phyloP scores from a whole-genome alignment of 23 red algal genomes.

The Gracilaria domingensis region DNA sequence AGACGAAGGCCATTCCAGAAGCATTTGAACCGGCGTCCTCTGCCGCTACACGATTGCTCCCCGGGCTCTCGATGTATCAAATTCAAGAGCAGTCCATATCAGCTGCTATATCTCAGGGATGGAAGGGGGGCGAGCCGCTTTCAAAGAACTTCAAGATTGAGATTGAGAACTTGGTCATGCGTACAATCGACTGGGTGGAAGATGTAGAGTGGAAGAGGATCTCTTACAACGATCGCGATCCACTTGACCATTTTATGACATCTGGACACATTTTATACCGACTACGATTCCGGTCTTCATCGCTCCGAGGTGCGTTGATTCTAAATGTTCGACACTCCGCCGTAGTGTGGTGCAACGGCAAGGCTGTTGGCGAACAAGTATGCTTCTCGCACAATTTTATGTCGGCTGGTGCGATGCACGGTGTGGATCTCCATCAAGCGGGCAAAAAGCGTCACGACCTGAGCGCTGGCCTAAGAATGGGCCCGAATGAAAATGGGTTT shows the following conservation, averaged over 20 bases:
- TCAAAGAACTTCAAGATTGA: slow-evolving; percentile 52
- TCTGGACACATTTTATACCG: slow-evolving; percentile 81
- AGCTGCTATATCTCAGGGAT: slow-evolving; percentile 21
- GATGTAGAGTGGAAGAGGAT: slow-evolving; percentile 87
- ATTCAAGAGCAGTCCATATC: slow-evolving; percentile 22
- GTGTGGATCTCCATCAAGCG: slow-evolving; percentile 77
- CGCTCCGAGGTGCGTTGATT: slow-evolving; percentile 40
- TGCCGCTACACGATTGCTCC: slow-evolving; percentile 15
- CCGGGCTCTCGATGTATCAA: slow-evolving; percentile 56
- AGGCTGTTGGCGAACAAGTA: slow-evolving; percentile 75
- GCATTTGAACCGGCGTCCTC: slow-evolving; percentile 26
- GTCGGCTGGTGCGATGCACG: slow-evolving; percentile 89
- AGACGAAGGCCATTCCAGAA: slow-evolving; percentile 38
- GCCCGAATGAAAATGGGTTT: slow-evolving; percentile 59
- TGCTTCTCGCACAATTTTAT: slow-evolving; percentile 86
- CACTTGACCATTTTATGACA: slow-evolving; percentile 84
- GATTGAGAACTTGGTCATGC: slow-evolving; percentile 36
- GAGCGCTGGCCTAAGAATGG: slow-evolving; percentile 41
- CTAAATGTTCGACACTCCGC: slow-evolving; percentile 86
- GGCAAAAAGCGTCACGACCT: slow-evolving; percentile 82
- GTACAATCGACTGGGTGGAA: slow-evolving; percentile 60
- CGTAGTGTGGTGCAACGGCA: slow-evolving; percentile 86
- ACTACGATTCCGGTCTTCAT: slow-evolving; percentile 64
- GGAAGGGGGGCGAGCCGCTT: slow-evolving; percentile 40
- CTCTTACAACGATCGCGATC: slow-evolving; percentile 77